Evolutionary conservation across 208 protist genomes (phyloP).

Genomic region (Trypanosoma caninum): DNA sequence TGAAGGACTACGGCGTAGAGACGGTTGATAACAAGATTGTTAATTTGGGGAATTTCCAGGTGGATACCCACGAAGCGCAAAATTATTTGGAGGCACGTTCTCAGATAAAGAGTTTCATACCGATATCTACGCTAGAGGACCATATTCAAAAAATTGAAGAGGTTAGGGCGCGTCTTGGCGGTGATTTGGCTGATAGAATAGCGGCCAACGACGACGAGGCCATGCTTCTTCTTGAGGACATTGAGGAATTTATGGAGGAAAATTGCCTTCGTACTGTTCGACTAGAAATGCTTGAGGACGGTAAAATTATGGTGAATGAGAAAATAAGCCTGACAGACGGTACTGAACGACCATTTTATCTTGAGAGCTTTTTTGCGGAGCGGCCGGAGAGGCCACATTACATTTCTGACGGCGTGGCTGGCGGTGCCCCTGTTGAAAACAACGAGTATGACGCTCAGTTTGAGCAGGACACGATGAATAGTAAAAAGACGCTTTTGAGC

Average conservation of each 20-base stretch:
- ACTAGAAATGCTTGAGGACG: slow-evolving; percentile 64
- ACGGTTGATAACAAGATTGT: slow-evolving; percentile 83
- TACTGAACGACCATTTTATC: slow-evolving; percentile 61
- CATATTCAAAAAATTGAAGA: slow-evolving; percentile 78
- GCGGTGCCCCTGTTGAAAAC: neutral
- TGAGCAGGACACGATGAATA: neutral
- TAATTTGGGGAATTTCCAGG: slow-evolving; percentile 82
- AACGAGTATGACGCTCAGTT: neutral
- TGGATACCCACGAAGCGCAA: slow-evolving; percentile 60
- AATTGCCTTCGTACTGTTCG: slow-evolving; percentile 73
- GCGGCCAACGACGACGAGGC: slow-evolving; percentile 65
- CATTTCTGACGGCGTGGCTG: neutral
- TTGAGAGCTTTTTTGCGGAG: slow-evolving; percentile 18
- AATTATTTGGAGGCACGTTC: slow-evolving; percentile 76
- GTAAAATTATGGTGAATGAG: slow-evolving; percentile 45
- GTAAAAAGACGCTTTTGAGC: slow-evolving; percentile 27
- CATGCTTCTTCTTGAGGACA: slow-evolving; percentile 84
- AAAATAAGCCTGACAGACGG: slow-evolving; percentile 60
- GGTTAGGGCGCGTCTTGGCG: slow-evolving; percentile 57
- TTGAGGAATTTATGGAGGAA: slow-evolving; percentile 82
- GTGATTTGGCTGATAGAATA: slow-evolving; percentile 59
- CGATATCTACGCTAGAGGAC: slow-evolving; percentile 77
- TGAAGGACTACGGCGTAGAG: slow-evolving; percentile 87
- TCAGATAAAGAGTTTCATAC: slow-evolving; percentile 72
- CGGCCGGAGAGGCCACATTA: neutral